Conservation (phyloP, 2,329 filamentous ascomycete species). For the Ceratocystis eucalypticola region DNA sequence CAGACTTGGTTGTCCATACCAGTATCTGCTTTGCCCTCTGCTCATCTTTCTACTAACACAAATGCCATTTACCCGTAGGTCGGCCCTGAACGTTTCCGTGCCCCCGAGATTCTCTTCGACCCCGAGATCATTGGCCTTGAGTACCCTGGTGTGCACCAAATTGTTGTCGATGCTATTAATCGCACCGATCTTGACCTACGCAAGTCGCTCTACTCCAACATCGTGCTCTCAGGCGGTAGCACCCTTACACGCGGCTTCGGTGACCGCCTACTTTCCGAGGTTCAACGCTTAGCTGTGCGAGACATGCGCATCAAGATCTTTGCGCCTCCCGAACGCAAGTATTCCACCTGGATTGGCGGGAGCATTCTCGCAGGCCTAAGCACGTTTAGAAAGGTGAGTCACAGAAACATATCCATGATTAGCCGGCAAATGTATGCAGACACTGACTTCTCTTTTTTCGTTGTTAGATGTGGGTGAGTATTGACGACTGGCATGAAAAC, state of each 20-base stretch:
- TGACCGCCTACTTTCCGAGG: constrained; percentile 78
- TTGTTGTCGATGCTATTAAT: constrained; percentile 91
- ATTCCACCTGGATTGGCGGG: constrained; percentile 97
- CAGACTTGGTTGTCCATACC: background rate
- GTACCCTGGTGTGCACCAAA: constrained; percentile 94
- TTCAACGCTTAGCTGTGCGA: constrained; percentile 87
- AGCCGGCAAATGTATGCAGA: constrained; percentile 14
- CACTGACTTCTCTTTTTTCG: too few relatives aligned
- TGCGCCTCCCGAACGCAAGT: constrained; percentile 92
- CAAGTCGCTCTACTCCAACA: constrained; percentile 88
- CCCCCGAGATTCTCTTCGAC: constrained; percentile 94
- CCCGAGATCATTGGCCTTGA: constrained; percentile 94
- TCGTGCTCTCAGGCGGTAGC: constrained; percentile 89
- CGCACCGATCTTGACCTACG: constrained; percentile 90
- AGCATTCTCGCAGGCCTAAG: constrained; percentile 93
- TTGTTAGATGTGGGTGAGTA: constrained; percentile 93
- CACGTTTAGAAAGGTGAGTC: constrained; percentile 86
- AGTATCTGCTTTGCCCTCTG: background rate
- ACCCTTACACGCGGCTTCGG: constrained; percentile 96
- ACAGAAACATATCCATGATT: background rate
- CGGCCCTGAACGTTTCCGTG: constrained; percentile 85
- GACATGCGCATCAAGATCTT: constrained; percentile 99
- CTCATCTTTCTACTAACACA: constrained; percentile 14
- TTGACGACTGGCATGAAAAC: constrained; percentile 99
- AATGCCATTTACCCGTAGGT: constrained; percentile 38